Evolutionary conservation across 1,139 yeast genomes (phyloP).

Genomic region (Pichia inconspicua): DNA sequence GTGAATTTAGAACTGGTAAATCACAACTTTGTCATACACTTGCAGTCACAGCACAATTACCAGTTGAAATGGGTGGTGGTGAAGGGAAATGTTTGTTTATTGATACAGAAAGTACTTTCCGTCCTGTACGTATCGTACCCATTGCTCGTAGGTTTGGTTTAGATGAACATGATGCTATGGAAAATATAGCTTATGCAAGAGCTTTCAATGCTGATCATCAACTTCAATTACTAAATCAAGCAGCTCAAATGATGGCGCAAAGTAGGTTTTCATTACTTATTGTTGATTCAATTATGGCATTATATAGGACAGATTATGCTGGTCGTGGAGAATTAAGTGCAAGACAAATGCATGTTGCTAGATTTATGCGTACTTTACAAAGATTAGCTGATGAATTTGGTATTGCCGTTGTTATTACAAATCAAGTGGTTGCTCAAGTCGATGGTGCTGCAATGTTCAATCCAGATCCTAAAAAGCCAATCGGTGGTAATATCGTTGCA

Average conservation of each 20-base stretch:
- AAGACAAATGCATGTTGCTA: conserved; percentile 90
- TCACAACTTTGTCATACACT: conserved; percentile 94
- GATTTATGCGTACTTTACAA: conserved; percentile 84
- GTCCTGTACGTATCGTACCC: conserved; percentile 83
- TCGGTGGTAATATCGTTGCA: conserved; percentile 97
- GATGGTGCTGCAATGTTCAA: conserved; percentile 84
- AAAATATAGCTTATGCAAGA: conserved; percentile 94
- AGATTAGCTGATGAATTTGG: conserved; percentile 97
- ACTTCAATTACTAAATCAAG: conserved; percentile 73
- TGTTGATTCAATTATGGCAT: conserved; percentile 94
- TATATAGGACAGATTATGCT: conserved; percentile 88
- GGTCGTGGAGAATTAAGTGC: conserved; percentile 97
- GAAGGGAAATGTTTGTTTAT: conserved; percentile 96
- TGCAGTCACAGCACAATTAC: conserved; percentile 94
- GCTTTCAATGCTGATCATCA: conserved; percentile 98
- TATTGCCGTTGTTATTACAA: conserved; percentile 95
- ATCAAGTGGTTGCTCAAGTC: conserved; percentile 97
- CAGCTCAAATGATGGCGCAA: conserved; percentile 95
- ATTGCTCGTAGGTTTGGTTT: conserved; percentile 90
- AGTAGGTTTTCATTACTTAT: conserved; percentile 74
- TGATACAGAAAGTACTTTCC: conserved; percentile 94
- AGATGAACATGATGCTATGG: conserved; percentile 90
- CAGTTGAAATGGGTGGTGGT: conserved; percentile 97
- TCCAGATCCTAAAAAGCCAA: conserved; percentile 98
- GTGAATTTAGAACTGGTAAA: conserved; percentile 96